Percentiles rank a stretch among this genome's conserved stretches.
These are phyloP conservation scores for Babesia divergens DNA, from an alignment of 169 alveolate genomes.

Conservation along the genomic window DNA sequence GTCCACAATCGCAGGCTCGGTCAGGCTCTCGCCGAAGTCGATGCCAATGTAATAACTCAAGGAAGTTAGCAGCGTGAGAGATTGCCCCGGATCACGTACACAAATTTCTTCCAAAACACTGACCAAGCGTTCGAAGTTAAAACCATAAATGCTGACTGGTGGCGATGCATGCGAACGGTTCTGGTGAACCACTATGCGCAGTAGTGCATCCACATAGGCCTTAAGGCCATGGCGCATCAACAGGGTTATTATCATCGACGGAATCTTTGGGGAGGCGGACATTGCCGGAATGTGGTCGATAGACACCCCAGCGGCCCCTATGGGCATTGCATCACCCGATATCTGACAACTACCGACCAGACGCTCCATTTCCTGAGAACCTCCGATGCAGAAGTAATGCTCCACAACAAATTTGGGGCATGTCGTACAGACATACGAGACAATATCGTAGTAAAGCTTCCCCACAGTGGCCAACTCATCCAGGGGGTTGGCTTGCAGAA, in stretches of 20 bases:
- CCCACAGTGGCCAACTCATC: constrained; percentile 37
- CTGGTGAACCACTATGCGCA: constrained; percentile 4
- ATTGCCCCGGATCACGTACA: constrained; percentile 10
- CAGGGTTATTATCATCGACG: constrained; percentile 49
- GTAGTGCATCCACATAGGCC: constrained; percentile 39
- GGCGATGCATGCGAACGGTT: background rate
- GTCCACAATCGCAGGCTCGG: background rate
- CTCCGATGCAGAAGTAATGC: constrained; percentile 92
- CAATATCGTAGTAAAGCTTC: constrained; percentile 39
- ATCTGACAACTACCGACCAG: constrained; percentile 84
- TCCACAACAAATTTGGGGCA: constrained; percentile 84
- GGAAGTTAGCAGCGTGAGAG: constrained; percentile 4
- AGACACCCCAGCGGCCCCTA: constrained; percentile 86
- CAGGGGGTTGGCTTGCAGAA: constrained; percentile 22
- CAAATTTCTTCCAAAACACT: background rate
- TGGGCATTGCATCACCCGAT: constrained; percentile 85
- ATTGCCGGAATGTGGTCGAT: constrained; percentile 86
- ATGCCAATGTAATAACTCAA: constrained; percentile 11
- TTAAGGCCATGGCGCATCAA: constrained; percentile 58
- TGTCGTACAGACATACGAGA: constrained; percentile 53
- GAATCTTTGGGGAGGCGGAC: constrained; percentile 79
- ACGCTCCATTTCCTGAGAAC: constrained; percentile 90
- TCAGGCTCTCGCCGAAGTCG: background rate
- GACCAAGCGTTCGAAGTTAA: background rate
- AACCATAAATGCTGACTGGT: background rate